Conservation (phyloP, 805 yeast genomes). For the Kodamaea hsintzibuensis region DNA sequence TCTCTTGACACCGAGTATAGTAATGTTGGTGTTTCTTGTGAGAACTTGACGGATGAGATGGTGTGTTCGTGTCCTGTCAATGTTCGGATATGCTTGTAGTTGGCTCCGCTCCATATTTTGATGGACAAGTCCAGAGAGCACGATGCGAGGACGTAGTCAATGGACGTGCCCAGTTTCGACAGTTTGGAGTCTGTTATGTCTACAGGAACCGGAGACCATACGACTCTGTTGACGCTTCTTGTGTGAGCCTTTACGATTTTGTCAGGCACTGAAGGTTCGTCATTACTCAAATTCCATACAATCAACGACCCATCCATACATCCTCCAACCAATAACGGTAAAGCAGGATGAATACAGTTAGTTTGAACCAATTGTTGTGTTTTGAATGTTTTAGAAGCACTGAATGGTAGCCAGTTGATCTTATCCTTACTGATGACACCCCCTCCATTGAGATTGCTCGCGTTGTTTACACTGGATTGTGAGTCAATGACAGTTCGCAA, state of each 20-base stretch:
- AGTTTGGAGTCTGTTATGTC: constrained; percentile 23
- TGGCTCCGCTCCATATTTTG: constrained; percentile 69
- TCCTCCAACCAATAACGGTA: constrained; percentile 64
- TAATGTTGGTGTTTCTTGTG: constrained; percentile 44
- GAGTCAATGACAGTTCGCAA: constrained; percentile 46
- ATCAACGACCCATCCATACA: constrained; percentile 71
- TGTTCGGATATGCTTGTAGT: constrained; percentile 55
- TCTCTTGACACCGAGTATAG: constrained; percentile 68
- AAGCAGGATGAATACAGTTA: constrained; percentile 70
- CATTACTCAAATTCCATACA: constrained; percentile 63
- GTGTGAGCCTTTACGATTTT: constrained; percentile 73
- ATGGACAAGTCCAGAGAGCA: constrained; percentile 56
- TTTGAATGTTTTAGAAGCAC: constrained; percentile 43
- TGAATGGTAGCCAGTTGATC: constrained; percentile 64
- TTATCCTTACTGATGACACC: constrained; percentile 25
- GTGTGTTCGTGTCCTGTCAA: constrained; percentile 88
- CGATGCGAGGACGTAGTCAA: constrained; percentile 43
- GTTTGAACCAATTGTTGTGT: constrained; percentile 66
- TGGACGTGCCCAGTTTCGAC: not conserved
- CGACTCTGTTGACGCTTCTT: constrained; percentile 58
- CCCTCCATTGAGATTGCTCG: constrained; percentile 3
- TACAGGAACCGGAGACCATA: constrained; percentile 49
- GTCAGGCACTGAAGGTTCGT: constrained; percentile 61
- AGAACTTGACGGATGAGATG: constrained; percentile 62
- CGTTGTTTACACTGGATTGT: constrained; percentile 5